Conservation (phyloP, 2,329 filamentous ascomycete species). For the Nemania sp. region DNA sequence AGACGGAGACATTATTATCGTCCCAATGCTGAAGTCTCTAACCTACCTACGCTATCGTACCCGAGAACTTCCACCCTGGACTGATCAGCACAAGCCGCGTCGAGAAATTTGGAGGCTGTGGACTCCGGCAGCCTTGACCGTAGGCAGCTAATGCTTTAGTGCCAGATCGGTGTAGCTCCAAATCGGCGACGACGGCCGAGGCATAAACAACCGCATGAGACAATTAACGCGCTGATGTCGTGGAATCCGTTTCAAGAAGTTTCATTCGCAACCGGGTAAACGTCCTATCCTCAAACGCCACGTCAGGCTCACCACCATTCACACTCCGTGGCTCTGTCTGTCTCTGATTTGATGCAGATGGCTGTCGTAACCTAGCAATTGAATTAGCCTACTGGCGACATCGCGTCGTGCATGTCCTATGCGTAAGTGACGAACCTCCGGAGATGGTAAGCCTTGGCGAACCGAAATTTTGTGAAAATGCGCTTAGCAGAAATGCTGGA, state of each 20-base stretch:
- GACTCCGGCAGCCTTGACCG: neutral
- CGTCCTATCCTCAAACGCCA: neutral
- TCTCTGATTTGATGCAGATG: constrained; percentile 24
- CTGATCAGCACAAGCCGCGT: neutral
- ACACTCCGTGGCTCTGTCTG: constrained; percentile 18
- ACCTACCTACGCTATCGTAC: no score
- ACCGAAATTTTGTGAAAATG: neutral
- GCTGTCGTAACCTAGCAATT: constrained; percentile 21
- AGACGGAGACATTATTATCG: no score
- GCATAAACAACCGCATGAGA: neutral
- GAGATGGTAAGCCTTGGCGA: neutral
- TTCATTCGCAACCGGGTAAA: neutral
- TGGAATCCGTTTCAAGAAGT: neutral
- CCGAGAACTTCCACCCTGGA: no score
- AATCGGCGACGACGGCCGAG: neutral
- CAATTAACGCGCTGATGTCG: neutral
- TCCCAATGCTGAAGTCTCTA: no score
- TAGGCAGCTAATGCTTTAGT: no score
- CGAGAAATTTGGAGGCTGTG: neutral
- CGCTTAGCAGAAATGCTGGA: no score
- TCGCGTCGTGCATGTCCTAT: no score
- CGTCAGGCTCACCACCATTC: constrained; percentile 15
- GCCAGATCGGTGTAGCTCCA: neutral
- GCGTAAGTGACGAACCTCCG: neutral
- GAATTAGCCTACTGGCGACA: constrained; percentile 20